phyloP scores from a whole-genome alignment of 2,329 filamentous ascomycete species.

The Lasiodiplodia hormozganensis region DNA sequence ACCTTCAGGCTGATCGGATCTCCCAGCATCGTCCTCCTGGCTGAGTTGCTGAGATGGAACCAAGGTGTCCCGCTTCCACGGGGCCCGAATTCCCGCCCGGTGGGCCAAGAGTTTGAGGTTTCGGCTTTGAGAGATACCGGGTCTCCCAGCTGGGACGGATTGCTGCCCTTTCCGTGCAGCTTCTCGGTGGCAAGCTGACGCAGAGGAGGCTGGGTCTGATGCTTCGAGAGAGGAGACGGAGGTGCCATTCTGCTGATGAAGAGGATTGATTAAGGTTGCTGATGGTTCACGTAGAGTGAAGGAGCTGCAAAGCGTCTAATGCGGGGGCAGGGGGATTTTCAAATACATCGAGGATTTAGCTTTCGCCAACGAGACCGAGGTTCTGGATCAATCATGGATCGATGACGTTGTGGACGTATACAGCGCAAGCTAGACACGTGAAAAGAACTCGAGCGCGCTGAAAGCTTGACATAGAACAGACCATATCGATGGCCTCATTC shows the following conservation, averaged over 20 bases:
- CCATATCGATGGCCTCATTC: background rate
- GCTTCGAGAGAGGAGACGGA: slow-evolving; percentile 9
- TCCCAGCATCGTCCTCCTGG: slow-evolving; percentile 29
- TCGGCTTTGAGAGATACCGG: slow-evolving; percentile 29
- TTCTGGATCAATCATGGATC: slow-evolving; percentile 3
- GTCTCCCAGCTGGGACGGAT: slow-evolving; percentile 27
- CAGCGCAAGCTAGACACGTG: background rate
- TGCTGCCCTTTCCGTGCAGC: slow-evolving; percentile 17
- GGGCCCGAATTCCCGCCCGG: background rate
- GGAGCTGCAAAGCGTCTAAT: background rate
- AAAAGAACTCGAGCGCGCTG: background rate
- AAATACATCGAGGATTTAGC: background rate
- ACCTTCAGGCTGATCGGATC: slow-evolving; percentile 27
- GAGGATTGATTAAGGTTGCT: background rate
- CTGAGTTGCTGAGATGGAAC: background rate
- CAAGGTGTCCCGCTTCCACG: background rate
- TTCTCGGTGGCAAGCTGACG: slow-evolving; percentile 19
- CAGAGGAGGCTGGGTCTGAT: slow-evolving; percentile 13
- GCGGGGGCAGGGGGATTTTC: background rate
- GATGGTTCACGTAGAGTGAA: background rate
- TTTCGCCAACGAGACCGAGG: background rate
- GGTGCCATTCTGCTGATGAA: slow-evolving; percentile 10
- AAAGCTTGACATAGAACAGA: background rate
- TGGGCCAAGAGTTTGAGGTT: slow-evolving; percentile 19
- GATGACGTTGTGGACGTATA: slow-evolving; percentile 25